Percentiles rank a stretch among this genome's conserved stretches.
phyloP scores from a whole-genome alignment of 176 grass and related monocot genomes.

The Carex scoparia region DNA sequence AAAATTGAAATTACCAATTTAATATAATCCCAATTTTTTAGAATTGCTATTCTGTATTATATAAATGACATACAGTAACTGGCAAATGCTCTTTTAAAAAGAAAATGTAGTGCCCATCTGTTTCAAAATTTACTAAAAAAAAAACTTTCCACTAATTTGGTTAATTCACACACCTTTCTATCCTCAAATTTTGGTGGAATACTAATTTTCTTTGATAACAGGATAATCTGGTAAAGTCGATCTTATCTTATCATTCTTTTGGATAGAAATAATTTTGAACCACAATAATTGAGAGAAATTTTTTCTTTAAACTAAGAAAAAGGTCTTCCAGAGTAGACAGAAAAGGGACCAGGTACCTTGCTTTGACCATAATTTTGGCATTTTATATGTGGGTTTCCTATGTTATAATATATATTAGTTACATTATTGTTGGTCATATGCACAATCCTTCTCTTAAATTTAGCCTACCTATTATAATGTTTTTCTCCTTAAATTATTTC shows the following conservation, averaged over 20 bases:
- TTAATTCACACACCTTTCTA: not conserved
- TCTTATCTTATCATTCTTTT: not conserved
- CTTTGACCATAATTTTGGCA: conserved; percentile 3
- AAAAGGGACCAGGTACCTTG: not conserved
- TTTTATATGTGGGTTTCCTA: not conserved
- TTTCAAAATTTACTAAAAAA: not conserved
- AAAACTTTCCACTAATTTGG: not conserved
- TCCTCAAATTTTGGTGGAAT: not conserved
- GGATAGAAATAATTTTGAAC: not conserved
- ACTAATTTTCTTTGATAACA: not conserved
- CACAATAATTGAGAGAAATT: not conserved
- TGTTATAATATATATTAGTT: not conserved
- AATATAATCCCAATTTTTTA: not conserved
- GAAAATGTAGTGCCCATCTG: not conserved
- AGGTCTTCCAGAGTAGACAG: not conserved
- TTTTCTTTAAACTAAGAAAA: not conserved
- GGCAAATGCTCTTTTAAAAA: not conserved
- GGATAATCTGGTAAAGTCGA: not conserved
- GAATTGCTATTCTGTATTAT: not conserved
- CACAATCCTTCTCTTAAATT: not conserved
- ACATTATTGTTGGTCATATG: not conserved
- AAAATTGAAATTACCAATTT: not conserved
- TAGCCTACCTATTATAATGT: not conserved
- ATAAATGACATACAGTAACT: not conserved
- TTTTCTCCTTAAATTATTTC: not conserved